Percentiles rank a stretch among this genome's conserved stretches.
These are phyloP conservation scores for Salvia hispanica DNA, from an alignment of 257 asterid genomes.

Conservation along the genomic window DNA sequence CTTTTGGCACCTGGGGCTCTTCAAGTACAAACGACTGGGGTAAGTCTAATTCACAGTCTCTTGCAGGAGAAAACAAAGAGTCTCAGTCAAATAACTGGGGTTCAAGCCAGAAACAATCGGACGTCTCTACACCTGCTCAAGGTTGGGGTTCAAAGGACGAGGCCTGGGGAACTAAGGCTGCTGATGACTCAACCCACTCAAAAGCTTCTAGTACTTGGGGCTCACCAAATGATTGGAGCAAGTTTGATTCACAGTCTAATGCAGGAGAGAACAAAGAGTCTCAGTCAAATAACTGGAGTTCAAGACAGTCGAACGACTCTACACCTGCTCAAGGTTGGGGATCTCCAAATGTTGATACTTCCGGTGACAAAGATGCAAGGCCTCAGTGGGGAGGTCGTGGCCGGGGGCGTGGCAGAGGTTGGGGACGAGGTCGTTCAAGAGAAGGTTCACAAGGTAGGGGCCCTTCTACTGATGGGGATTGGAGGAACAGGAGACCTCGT, in stretches of 20 bases:
- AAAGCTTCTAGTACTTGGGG: conserved; percentile 46
- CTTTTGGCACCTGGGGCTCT: conserved; percentile 45
- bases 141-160: conserved; percentile 42
- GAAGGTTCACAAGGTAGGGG: conserved; percentile 67
- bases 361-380: conserved; percentile 31
- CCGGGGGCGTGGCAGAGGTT: conserved; percentile 47
- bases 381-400: conserved; percentile 51
- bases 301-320: conserved; percentile 37
- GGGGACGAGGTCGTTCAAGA: conserved; percentile 48
- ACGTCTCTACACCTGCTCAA: conserved; percentile 33
- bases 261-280: conserved; percentile 29
- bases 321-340: conserved; percentile 40
- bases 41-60: conserved; percentile 28
- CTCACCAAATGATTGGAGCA: conserved; percentile 48
- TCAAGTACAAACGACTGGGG: conserved; percentile 41
- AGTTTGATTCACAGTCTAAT: conserved; percentile 27
- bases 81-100: conserved; percentile 39
- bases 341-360: conserved; percentile 28
- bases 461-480: conserved; percentile 53
- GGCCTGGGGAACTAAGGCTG: conserved; percentile 38
- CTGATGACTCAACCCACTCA: conserved; percentile 32
- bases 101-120: conserved; percentile 35
- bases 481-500: conserved; percentile 56
- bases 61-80: conserved; percentile 24
- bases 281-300: conserved; percentile 37